A percentile compares a stretch with the other conserved stretches of the same genome.
phyloP scores from a whole-genome alignment of 1,284 basidiomycete genomes.

The Meira nashicola region DNA sequence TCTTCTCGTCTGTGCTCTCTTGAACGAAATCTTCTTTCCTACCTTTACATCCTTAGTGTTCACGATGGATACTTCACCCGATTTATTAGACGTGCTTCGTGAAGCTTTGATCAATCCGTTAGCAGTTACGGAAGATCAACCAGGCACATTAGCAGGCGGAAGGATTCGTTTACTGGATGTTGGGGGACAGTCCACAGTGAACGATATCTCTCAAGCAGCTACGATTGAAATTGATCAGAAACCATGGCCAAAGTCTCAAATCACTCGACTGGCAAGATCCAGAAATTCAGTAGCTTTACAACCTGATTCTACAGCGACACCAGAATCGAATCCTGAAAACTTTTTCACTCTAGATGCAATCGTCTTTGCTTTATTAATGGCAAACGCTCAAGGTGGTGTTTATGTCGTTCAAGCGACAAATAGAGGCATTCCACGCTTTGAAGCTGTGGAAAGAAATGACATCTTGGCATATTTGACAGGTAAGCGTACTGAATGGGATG shows the following conservation, averaged over 20 bases:
- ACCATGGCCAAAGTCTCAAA: slow-evolving; percentile 1
- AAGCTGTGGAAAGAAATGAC: slow-evolving; percentile 36
- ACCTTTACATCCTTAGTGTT: too few species aligned
- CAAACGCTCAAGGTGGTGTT: slow-evolving; percentile 37
- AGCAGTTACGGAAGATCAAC: too few species aligned
- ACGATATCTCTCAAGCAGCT: neutral
- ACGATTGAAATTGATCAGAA: neutral
- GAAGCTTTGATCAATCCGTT: too few species aligned
- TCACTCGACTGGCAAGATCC: slow-evolving; percentile 6
- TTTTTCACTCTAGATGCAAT: slow-evolving; percentile 43
- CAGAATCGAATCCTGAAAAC: slow-evolving; percentile 1
- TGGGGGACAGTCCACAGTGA: too few species aligned
- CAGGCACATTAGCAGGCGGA: too few species aligned
- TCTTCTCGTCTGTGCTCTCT: too few species aligned
- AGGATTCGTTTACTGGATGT: too few species aligned
- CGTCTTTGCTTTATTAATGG: slow-evolving; percentile 40
- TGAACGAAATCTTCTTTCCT: too few species aligned
- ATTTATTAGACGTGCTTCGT: too few species aligned
- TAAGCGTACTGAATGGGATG: slow-evolving; percentile 35
- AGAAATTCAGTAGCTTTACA: neutral
- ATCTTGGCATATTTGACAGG: slow-evolving; percentile 45
- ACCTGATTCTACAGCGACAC: slow-evolving; percentile 1
- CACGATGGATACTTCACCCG: too few species aligned
- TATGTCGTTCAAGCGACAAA: slow-evolving; percentile 43
- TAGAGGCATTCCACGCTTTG: slow-evolving; percentile 34